Percentiles rank a stretch among this genome's conserved stretches.
phyloP scores from a whole-genome alignment of 2,329 filamentous ascomycete species.

The Penicillium sclerotigenum region DNA sequence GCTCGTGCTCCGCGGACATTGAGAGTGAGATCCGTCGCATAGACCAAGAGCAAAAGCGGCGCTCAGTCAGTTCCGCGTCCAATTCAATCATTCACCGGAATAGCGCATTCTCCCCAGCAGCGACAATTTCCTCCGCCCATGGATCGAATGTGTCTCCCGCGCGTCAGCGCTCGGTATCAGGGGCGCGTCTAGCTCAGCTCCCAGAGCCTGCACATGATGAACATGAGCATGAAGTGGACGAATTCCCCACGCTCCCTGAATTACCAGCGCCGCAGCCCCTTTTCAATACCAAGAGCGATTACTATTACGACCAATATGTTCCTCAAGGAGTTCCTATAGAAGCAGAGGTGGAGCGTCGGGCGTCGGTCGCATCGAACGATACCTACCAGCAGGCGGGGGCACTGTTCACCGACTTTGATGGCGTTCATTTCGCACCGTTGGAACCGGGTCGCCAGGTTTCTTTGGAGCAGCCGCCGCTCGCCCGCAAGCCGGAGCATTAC shows the following conservation, averaged over 20 bases:
- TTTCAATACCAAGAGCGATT: conserved; percentile 11
- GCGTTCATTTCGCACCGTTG: conserved; percentile 44
- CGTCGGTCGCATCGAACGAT: conserved; percentile 44
- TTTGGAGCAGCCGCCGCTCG: conserved; percentile 40
- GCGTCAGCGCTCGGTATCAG: conserved; percentile 38
- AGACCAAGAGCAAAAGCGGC: conserved; percentile 45
- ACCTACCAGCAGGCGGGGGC: conserved; percentile 46
- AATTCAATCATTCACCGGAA: conserved; percentile 43
- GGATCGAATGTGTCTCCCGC: conserved; percentile 43
- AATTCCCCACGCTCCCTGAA: conserved; percentile 8
- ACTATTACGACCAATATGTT: conserved; percentile 20
- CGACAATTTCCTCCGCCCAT: conserved; percentile 39
- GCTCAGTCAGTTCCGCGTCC: conserved; percentile 42
- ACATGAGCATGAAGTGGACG: conserved; percentile 22
- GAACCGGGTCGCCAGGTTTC: conserved; percentile 35
- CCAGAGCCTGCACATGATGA: conserved; percentile 41
- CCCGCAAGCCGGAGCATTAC: conserved; percentile 38
- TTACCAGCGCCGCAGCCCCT: conserved; percentile 13
- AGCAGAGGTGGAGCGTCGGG: conserved; percentile 31
- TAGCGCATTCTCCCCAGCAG: conserved; percentile 42
- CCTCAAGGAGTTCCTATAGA: conserved; percentile 5
- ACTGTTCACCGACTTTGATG: conserved; percentile 51
- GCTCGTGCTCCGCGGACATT: conserved; percentile 46
- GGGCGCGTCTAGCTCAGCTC: conserved; percentile 39
- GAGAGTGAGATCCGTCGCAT: conserved; percentile 46